Conservation (phyloP, 2,329 filamentous ascomycete genomes). For the Colletotrichum siamense region DNA sequence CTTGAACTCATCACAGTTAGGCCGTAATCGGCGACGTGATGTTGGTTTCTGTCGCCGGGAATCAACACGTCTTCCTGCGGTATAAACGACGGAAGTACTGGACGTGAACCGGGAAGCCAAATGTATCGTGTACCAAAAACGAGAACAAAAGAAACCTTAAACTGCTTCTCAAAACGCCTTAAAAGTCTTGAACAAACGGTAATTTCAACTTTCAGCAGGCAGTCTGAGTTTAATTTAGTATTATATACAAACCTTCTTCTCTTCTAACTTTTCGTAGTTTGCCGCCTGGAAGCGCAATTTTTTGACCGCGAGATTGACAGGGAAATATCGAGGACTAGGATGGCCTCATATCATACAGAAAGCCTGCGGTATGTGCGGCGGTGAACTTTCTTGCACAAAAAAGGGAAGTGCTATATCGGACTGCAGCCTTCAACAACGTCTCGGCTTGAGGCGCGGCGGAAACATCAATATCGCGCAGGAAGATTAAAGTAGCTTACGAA, state of each 20-base stretch:
- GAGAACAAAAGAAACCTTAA: no score
- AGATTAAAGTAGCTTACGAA: background rate
- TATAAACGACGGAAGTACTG: no score
- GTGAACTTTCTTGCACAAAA: fast-evolving
- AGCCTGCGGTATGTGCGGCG: background rate
- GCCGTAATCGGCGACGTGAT: background rate
- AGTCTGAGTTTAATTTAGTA: background rate
- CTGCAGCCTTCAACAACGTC: background rate
- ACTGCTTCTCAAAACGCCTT: background rate
- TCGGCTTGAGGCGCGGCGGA: background rate
- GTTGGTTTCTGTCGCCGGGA: background rate
- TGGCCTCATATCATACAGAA: background rate
- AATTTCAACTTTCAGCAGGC: background rate
- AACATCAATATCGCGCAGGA: background rate
- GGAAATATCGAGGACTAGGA: no score
- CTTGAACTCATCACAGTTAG: background rate
- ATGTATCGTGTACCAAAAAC: no score
- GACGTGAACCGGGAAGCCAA: no score
- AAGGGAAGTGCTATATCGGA: background rate
- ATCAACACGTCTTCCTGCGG: fast-evolving
- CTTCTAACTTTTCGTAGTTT: no score
- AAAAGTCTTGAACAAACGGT: background rate
- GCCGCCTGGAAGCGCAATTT: no score
- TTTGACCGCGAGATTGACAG: no score
- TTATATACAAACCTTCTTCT: no score